Evolutionary conservation across 306 rosid species (phyloP), one percentile per base, ranked within the genome.

Genomic region (Myrica gale): DNA sequence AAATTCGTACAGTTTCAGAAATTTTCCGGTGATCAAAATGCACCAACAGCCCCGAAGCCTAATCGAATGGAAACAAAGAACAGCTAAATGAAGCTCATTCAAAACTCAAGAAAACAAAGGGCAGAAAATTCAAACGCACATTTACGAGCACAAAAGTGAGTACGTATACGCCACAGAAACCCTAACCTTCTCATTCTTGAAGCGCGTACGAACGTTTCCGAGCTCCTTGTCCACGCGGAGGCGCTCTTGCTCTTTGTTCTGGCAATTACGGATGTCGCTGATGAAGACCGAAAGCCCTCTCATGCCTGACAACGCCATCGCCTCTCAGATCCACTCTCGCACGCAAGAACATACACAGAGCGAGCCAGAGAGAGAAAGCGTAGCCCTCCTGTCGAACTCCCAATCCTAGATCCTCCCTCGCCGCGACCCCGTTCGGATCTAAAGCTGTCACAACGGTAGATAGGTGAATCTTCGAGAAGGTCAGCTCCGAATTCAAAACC

Each of bases 261-360:
- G 99, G 81, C 98, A 96, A 88, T 96, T 96, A 56, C 98, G 99
- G 57, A 96, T 52, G 82, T 96, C 98, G 84, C 99, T 96, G 76
- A 96, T 96, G 76, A 96, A 96, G 20, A 96, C 99, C 76, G 99
- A 92, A 78, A 96, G 96, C 41, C 99, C 99, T 84, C 99, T 78
- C 99, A 96, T 96, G 80, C 98, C 98, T 46, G 98, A 92, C 92
- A 90, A 85, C 76, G 99, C 96, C 99, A 96, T 96, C 84, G 68
- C 81, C 78, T 73, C 67, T 72, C 88, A 88, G 99, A 89, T 89
- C 93, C 92, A 78, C 84, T 52, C 69, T n/a, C 32, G 17, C 32
- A 41, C 70, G 39, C 70, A 7, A 47, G 41, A 11, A 41, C 20
- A 7, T 1, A 16, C 68, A 13, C 19, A 7, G 10, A 62, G 48